Conservation (phyloP, 2,329 filamentous ascomycete species). For the Exophiala aquamarina region DNA sequence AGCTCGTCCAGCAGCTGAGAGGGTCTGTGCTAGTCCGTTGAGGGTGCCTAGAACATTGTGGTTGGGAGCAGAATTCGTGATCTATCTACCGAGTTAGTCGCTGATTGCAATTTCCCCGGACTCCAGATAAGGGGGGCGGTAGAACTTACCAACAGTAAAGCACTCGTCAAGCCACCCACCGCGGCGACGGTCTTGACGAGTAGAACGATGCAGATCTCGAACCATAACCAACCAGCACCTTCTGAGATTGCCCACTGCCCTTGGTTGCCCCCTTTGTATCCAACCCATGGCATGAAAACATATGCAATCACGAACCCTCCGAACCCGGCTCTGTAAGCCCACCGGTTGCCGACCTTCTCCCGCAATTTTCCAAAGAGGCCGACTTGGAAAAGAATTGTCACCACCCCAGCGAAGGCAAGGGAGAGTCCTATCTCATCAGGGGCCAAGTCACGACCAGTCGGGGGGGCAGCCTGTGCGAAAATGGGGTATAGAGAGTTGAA, state of each 20-base stretch:
- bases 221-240: constrained; percentile 70
- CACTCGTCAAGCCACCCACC: constrained; percentile 86
- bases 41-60: constrained; percentile 82
- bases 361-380: constrained; percentile 79
- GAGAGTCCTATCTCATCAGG: constrained; percentile 83
- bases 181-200: constrained; percentile 87
- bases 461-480: constrained; percentile 73
- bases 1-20: constrained; percentile 86
- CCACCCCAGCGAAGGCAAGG: constrained; percentile 76
- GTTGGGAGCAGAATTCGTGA: constrained; percentile 89
- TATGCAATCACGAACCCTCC: constrained; percentile 81
- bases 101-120: constrained; percentile 2
- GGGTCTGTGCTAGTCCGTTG: constrained; percentile 90
- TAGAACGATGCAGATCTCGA: constrained; percentile 76
- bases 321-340: constrained; percentile 76
- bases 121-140: not conserved
- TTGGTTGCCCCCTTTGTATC: constrained; percentile 64
- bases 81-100: constrained; percentile 49
- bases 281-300: constrained; percentile 84
- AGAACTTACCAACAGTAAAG: constrained; percentile 73
- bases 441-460: constrained; percentile 72
- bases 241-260: constrained; percentile 51
- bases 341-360: constrained; percentile 77
- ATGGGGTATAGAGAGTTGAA: constrained; percentile 96
- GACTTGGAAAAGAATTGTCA: constrained; percentile 88